Base-by-base conservation (phyloP, 2,329 filamentous ascomycete species). In the Arthrobotrys sinensis region DNA sequence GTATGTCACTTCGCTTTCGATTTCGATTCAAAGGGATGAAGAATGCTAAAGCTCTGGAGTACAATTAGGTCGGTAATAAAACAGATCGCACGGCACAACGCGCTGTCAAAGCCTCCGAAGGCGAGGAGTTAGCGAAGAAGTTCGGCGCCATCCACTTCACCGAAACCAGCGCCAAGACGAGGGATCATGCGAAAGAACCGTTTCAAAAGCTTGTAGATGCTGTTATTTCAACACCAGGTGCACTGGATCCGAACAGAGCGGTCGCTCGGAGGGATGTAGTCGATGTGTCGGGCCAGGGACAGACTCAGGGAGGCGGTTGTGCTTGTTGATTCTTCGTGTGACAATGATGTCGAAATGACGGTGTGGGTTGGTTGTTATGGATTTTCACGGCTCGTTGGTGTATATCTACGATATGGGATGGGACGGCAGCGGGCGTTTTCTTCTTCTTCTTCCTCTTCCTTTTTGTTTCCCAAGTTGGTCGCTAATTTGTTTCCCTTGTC, bases 91-190 rank as follows among this genome's bases (percentile, higher is more conserved):
- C 84, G 14, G 81, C 83, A 10, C 77, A 84, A 3, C 85, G 87
- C 46, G 85, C 84, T 14, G 87, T 88, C 12, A 85, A 84, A 28
- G 76, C 80, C 16, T 87, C 87, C 45, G 87, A 89, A 80, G 88
- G 87, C 32, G 83, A 83, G 64, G 84, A 84, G 12, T 84, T 88
- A 55, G 88, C 87, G 1, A 83, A 84, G 57, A 84, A 84, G 11
- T 85, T 87, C 68, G 85, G 85, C 11, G 85, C 85, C 2, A 57
- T 72, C n/a, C 83, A 83, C 5, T 89, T 88, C 82, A 88, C 87
- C 80, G 88, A 89, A 83, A 86, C 86, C 50, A 89, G 87, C 81
- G 85, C 86, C 52, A 88, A 88, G 84, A 88, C 87, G 24, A 84
- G 86, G 60, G 86, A 88, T 81, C 87, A 88, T 81, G 85, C 88